Evolutionary conservation across 495 filamentous ascomycete genomes (phyloP).

Genomic region (Rusavskia elegans): DNA sequence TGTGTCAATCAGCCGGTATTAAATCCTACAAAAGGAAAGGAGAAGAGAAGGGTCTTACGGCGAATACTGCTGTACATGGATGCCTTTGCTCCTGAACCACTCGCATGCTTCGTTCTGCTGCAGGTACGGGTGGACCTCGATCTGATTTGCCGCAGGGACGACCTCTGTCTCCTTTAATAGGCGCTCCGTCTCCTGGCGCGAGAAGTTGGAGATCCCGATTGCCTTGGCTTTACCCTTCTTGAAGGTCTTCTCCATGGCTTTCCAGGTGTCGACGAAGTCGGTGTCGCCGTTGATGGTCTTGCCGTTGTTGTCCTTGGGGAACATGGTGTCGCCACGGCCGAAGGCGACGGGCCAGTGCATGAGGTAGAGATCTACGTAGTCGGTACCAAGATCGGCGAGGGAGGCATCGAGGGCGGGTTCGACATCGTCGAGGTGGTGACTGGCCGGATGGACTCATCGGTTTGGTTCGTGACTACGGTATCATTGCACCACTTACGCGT

Average conservation of each 20-base stretch:
- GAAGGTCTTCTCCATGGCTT: conserved; percentile 46
- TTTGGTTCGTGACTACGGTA: too few relatives aligned
- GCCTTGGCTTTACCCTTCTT: conserved; percentile 39
- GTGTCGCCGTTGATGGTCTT: conserved; percentile 24
- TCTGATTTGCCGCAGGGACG: conserved; percentile 49
- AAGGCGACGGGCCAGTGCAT: conserved; percentile 54
- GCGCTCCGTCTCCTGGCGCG: conserved; percentile 47
- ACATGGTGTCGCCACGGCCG: conserved; percentile 14
- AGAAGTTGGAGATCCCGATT: conserved; percentile 72
- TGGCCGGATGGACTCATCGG: too few relatives aligned
- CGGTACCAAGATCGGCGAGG: conserved; percentile 40
- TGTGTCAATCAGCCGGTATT: too few relatives aligned
- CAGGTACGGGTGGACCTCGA: conserved; percentile 43
- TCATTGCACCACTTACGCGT: conserved; percentile 15
- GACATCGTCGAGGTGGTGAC: conserved; percentile 46
- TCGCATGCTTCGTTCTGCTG: conserved; percentile 39
- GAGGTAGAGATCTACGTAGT: conserved; percentile 55
- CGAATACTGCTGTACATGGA: conserved; percentile 48
- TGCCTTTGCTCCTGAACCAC: conserved; percentile 32
- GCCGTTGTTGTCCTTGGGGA: conserved; percentile 28
- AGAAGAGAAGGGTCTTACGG: conserved; percentile 16
- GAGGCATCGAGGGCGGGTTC: conserved; percentile 41
- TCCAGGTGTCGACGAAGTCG: conserved; percentile 41
- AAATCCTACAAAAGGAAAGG: too few relatives aligned
- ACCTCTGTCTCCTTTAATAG: conserved; percentile 43